Evolutionary conservation across 1,284 basidiomycete genomes (phyloP).

Genomic region (Pseudozyma sp.): DNA sequence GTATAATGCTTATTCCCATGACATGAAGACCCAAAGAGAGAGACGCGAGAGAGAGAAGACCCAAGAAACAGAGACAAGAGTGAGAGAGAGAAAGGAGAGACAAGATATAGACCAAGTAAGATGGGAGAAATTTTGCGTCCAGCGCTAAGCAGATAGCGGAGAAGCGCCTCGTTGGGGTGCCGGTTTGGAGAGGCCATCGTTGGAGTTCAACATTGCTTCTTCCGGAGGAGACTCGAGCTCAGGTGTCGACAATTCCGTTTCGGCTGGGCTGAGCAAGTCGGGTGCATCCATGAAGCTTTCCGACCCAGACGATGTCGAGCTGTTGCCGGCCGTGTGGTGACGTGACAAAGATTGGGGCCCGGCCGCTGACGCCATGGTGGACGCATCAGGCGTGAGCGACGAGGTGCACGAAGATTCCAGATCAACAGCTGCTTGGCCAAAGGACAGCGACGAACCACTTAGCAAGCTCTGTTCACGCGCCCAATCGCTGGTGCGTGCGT

Average conservation of each 20-base stretch:
- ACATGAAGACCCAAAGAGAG: not conserved
- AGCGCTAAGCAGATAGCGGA: constrained; percentile 10
- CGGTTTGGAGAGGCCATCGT: not conserved
- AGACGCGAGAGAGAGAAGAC: not conserved
- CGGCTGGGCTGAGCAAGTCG: constrained; percentile 30
- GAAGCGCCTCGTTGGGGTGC: constrained; percentile 6
- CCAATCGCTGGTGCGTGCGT: constrained; percentile 38
- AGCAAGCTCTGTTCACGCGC: constrained; percentile 27
- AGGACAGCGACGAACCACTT: constrained; percentile 1
- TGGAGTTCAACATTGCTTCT: not conserved
- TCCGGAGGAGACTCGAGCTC: constrained; percentile 29
- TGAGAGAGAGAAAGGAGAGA: not conserved
- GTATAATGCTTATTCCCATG: constrained; percentile 2
- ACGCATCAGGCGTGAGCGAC: not conserved
- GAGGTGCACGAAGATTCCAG: constrained; percentile 7
- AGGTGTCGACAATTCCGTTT: constrained; percentile 33
- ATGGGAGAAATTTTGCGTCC: not conserved
- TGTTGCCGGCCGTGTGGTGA: constrained; percentile 28
- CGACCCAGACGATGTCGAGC: constrained; percentile 20
- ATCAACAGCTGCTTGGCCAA: not conserved
- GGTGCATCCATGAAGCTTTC: constrained; percentile 22
- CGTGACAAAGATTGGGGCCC: constrained; percentile 3
- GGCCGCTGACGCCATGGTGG: not conserved
- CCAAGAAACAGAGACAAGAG: not conserved
- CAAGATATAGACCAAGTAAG: not conserved